Percentiles rank a stretch among this genome's conserved stretches.
Conservation (phyloP, 352 stramenopile genomes). For the Globisporangium middletonii region DNA sequence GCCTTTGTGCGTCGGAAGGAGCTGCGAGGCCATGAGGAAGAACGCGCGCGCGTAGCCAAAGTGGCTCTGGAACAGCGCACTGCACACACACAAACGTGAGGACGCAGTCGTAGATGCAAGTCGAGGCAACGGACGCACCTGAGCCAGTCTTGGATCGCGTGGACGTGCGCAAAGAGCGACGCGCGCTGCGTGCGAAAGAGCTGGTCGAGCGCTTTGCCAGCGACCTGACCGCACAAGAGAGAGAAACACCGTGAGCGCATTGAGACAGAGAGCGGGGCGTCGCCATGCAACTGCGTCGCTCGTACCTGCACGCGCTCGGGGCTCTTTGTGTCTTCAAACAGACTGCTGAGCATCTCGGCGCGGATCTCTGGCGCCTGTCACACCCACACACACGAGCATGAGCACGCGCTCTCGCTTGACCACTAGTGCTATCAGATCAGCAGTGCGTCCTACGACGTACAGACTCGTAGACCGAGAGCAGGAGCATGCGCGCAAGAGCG, state of each 20-base stretch:
- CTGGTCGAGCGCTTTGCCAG: conserved; percentile 14
- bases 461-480: conserved; percentile 17
- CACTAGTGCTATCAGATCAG: not conserved
- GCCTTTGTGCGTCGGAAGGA: conserved; percentile 44
- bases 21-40: conserved; percentile 41
- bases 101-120: not conserved
- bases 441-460: not conserved
- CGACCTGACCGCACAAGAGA: conserved; percentile 4
- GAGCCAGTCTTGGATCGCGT: conserved; percentile 66
- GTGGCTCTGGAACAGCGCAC: conserved; percentile 39
- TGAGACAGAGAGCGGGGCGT: not conserved
- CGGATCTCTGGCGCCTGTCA: conserved; percentile 44
- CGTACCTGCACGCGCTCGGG: conserved; percentile 7
- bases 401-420: not conserved
- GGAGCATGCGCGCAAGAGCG: conserved; percentile 6
- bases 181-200: conserved; percentile 22
- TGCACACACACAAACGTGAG: conserved; percentile 4
- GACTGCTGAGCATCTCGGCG: conserved; percentile 35
- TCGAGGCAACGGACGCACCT: conserved; percentile 17
- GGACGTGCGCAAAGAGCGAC: conserved; percentile 35
- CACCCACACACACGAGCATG: not conserved
- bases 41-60: conserved; percentile 30
- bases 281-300: too few species aligned
- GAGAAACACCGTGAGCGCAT: not conserved
- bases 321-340: conserved; percentile 31